These are phyloP conservation scores for Cicer bijugum DNA, from an alignment of 306 rosid species.

Conservation along the genomic window DNA sequence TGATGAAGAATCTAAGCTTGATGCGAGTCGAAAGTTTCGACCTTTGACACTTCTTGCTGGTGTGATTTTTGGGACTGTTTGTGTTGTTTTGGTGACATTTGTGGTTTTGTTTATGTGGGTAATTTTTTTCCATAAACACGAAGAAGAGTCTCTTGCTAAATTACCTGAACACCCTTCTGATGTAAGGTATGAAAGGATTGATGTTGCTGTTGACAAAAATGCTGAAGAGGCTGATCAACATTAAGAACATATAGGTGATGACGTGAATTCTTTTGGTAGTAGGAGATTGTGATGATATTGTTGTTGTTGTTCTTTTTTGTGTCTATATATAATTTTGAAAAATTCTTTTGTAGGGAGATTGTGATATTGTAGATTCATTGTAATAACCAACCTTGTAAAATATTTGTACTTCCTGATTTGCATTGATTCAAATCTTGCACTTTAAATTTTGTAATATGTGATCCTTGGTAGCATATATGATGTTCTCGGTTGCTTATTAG, in stretches of 20 bases:
- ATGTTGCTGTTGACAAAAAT: conserved; percentile 65
- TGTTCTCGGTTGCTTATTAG: background rate
- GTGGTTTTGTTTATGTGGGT: conserved; percentile 67
- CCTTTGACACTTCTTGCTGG: conserved; percentile 59
- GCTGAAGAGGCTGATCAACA: conserved; percentile 10
- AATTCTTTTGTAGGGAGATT: conserved; percentile 42
- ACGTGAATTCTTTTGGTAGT: background rate
- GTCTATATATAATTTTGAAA: conserved; percentile 11
- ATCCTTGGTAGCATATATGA: background rate
- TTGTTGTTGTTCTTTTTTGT: background rate
- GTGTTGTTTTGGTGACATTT: conserved; percentile 62
- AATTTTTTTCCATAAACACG: conserved; percentile 45
- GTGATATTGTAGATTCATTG: conserved; percentile 29
- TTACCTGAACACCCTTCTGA: conserved; percentile 45
- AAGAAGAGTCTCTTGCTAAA: conserved; percentile 47
- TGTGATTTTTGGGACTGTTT: conserved; percentile 64
- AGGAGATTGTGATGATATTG: conserved; percentile 1
- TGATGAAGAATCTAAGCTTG: background rate
- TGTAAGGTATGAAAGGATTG: conserved; percentile 68
- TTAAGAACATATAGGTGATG: conserved; percentile 27
- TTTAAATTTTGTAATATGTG: too few relatives aligned
- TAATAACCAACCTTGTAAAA: conserved; percentile 8
- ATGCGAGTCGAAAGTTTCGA: conserved; percentile 18
- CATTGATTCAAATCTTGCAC: conserved; percentile 2
- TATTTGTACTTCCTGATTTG: background rate